Conservation (phyloP, 202 grass and related monocot species). For the Carex arenaria region DNA sequence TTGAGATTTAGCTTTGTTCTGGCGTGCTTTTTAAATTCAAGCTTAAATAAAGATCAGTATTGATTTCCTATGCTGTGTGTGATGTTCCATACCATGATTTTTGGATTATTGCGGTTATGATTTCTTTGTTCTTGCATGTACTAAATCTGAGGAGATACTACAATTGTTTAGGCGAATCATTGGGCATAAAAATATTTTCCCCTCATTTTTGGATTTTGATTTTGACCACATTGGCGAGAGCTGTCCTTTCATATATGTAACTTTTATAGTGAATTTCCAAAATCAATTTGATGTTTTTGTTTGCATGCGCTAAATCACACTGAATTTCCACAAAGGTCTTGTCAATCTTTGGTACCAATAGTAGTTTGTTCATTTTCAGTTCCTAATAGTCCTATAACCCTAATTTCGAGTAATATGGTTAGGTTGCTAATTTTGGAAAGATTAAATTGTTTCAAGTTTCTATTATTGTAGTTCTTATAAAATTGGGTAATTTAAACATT, state of each 20-base stretch:
- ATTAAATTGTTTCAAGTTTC: slow-evolving; percentile 16
- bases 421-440: slow-evolving; percentile 1
- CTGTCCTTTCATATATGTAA: neutral
- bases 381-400: slow-evolving; percentile 12
- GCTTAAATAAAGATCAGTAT: slow-evolving; percentile 10
- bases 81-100: slow-evolving; percentile 9
- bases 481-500: neutral
- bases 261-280: slow-evolving; percentile 1
- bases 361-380: neutral
- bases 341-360: neutral
- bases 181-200: neutral
- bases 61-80: neutral
- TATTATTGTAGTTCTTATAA: slow-evolving; percentile 7
- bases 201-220: slow-evolving; percentile 7
- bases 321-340: slow-evolving; percentile 3
- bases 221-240: neutral
- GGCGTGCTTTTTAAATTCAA: neutral
- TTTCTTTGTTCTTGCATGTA: slow-evolving; percentile 16
- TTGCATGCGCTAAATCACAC: slow-evolving; percentile 10
- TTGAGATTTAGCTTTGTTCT: slow-evolving; percentile 21
- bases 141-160: slow-evolving; percentile 9
- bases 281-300: neutral
- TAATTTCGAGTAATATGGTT: slow-evolving; percentile 10
- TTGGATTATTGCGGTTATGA: neutral
- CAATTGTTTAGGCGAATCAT: neutral